A percentile compares a stretch with the other conserved stretches of the same genome.
phyloP scores from a whole-genome alignment of 1,284 basidiomycete genomes.

The Wolfiporia cocos region DNA sequence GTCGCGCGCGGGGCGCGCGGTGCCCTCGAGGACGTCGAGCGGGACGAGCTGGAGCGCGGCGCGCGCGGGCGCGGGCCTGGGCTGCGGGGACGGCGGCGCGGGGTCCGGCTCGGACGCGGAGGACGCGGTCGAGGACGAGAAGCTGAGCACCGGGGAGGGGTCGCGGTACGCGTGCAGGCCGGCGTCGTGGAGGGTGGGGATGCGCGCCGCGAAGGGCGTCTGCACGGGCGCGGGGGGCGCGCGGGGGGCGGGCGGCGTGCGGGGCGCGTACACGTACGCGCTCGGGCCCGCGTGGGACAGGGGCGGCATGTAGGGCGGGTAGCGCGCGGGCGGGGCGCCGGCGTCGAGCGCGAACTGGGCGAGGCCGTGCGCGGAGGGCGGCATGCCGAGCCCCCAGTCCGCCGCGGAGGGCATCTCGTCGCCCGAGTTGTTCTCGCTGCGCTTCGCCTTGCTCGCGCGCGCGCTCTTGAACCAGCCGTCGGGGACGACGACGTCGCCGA shows the following conservation, averaged over 20 bases:
- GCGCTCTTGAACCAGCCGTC: constrained; percentile 74
- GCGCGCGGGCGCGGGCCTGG: neutral
- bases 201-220: constrained; percentile 7
- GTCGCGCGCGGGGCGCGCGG: constrained; percentile 20
- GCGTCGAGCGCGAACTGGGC: constrained; percentile 16
- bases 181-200: constrained; percentile 19
- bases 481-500: constrained; percentile 60
- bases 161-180: constrained; percentile 20
- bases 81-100: constrained; percentile 16
- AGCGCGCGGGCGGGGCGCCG: constrained; percentile 11
- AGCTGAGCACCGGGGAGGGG: constrained; percentile 20
- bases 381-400: constrained; percentile 22
- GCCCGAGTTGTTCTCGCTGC: constrained; percentile 35
- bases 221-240: constrained; percentile 2
- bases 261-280: constrained; percentile 6
- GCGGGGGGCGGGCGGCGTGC: constrained; percentile 8
- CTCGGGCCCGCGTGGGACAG: constrained; percentile 3
- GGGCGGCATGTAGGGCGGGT: constrained; percentile 2
- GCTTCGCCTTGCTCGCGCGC: constrained; percentile 53
- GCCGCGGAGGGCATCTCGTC: constrained; percentile 21
- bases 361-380: constrained; percentile 10
- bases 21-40: constrained; percentile 22
- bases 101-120: constrained; percentile 20
- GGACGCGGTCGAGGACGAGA: constrained; percentile 21
- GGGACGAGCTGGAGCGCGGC: constrained; percentile 21